These are phyloP conservation scores for Neltuma alba DNA, from an alignment of 306 rosid species.

Conservation along the genomic window DNA sequence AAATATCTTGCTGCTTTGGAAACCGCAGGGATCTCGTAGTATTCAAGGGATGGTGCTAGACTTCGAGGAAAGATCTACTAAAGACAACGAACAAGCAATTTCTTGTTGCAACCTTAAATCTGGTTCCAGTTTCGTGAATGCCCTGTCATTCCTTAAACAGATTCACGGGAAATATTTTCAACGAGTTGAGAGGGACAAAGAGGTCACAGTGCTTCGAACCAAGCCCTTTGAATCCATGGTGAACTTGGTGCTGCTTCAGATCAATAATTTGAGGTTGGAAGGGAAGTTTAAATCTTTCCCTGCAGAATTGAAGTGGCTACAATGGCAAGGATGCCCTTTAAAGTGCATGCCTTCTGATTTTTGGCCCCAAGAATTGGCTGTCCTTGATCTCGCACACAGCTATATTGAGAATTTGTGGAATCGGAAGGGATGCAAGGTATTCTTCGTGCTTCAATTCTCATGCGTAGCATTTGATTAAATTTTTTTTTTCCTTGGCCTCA, in stretches of 20 bases:
- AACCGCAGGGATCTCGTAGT: conserved; percentile 44
- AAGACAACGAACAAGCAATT: conserved; percentile 13
- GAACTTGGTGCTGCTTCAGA: conserved; percentile 57
- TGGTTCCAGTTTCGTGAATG: neutral
- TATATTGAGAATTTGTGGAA: conserved; percentile 44
- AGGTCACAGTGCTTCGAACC: conserved; percentile 37
- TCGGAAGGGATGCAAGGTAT: conserved; percentile 35
- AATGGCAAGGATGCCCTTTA: conserved; percentile 67
- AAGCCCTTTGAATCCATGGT: conserved; percentile 50
- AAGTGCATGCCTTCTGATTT: conserved; percentile 46
- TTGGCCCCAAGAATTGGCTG: conserved; percentile 49
- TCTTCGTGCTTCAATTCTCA: neutral
- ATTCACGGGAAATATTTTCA: neutral
- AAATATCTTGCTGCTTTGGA: neutral
- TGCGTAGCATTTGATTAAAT: neutral
- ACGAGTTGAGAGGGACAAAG: conserved; percentile 35
- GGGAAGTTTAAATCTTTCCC: conserved; percentile 53
- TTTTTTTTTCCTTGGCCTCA: neutral
- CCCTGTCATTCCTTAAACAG: neutral
- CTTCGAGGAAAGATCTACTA: conserved; percentile 22
- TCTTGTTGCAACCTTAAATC: conserved; percentile 31
- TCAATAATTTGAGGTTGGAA: conserved; percentile 52
- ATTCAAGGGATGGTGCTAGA: conserved; percentile 62
- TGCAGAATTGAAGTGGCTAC: conserved; percentile 61
- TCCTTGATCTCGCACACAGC: conserved; percentile 61